Conservation (phyloP, 345 rosid species). For the Hirschfeldia incana region DNA sequence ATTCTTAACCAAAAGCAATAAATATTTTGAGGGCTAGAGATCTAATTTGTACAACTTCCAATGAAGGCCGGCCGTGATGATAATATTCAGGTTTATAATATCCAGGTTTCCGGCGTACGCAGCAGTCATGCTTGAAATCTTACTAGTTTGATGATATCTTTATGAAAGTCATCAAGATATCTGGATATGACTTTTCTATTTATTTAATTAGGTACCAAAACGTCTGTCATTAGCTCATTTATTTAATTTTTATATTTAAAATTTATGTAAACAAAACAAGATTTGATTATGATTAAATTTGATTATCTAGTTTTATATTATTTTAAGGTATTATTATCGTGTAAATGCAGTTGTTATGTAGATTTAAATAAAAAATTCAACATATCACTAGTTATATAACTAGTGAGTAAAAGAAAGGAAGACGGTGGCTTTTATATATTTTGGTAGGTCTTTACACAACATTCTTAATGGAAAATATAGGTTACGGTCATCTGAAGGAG, state of each 20-base stretch:
- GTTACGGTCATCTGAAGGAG: constrained; percentile 31
- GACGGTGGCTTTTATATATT: not conserved
- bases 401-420: not conserved
- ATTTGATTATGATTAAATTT: not conserved
- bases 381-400: too few species aligned
- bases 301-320: not conserved
- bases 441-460: not conserved
- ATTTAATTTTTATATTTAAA: too few species aligned
- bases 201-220: not conserved
- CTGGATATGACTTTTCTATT: not conserved
- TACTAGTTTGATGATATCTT: not conserved
- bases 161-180: not conserved
- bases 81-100: not conserved
- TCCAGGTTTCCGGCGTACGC: not conserved
- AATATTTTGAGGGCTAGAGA: too few species aligned
- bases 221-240: not conserved
- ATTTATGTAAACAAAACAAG: not conserved
- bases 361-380: too few species aligned
- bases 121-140: not conserved
- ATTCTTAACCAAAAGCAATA: too few species aligned
- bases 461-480: not conserved
- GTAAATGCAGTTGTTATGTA: not conserved
- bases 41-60: too few species aligned
- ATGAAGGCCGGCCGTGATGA: too few species aligned
- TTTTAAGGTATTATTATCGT: not conserved